A percentile compares a stretch with the other conserved stretches of the same genome.
phyloP scores from a whole-genome alignment of 169 alveolate genomes.

The Cryptosporidium felis region DNA sequence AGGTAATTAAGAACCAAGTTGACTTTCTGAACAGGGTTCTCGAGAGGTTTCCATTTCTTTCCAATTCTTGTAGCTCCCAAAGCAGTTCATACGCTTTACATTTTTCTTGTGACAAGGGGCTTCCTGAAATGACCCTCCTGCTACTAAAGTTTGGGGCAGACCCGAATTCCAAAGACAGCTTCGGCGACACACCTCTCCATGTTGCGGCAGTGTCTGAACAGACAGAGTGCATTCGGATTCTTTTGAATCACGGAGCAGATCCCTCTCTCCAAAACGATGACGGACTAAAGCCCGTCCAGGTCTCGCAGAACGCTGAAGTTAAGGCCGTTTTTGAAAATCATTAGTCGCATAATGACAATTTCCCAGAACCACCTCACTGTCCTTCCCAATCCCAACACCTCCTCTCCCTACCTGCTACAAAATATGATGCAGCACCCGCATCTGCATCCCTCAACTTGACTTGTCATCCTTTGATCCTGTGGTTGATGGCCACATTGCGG shows the following conservation, averaged over 20 bases:
- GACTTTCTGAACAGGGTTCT: slow-evolving; percentile 11
- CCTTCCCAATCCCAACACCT: neutral
- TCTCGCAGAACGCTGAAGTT: neutral
- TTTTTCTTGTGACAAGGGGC: slow-evolving; percentile 43
- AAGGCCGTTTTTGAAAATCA: neutral
- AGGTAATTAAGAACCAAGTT: slow-evolving; percentile 48
- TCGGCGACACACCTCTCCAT: slow-evolving; percentile 75
- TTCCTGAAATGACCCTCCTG: slow-evolving; percentile 3
- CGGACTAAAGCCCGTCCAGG: slow-evolving; percentile 10
- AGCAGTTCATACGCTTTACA: slow-evolving; percentile 47
- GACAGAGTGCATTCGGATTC: neutral
- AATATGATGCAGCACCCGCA: neutral
- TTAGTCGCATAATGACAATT: neutral
- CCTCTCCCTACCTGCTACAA: neutral
- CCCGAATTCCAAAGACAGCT: slow-evolving; percentile 59
- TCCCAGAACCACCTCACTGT: neutral
- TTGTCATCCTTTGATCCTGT: neutral
- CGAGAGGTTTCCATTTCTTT: slow-evolving; percentile 11
- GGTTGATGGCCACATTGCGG: no score
- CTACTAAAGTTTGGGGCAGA: slow-evolving; percentile 70
- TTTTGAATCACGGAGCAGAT: slow-evolving; percentile 37
- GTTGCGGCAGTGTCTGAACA: slow-evolving; percentile 36
- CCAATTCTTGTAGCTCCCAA: slow-evolving; percentile 36
- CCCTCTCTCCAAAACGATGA: slow-evolving; percentile 4
- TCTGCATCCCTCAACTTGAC: neutral